phyloP scores from a whole-genome alignment of 2,329 filamentous ascomycete species.

The Colletotrichum sp. region DNA sequence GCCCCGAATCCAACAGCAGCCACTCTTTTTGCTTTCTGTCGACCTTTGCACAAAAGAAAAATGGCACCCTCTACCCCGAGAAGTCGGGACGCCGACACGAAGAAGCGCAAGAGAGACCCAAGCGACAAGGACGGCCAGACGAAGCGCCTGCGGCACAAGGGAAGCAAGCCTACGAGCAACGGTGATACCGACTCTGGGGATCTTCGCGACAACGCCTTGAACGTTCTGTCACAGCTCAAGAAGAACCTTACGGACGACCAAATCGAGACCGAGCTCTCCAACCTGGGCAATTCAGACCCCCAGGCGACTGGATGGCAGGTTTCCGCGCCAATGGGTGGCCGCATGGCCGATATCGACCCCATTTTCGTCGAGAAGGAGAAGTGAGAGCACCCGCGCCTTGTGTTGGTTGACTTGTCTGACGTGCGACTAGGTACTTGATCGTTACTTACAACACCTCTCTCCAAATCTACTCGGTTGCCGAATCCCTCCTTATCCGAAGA shows the following conservation, averaged over 20 bases:
- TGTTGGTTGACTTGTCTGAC: slow-evolving; percentile 28
- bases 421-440: slow-evolving; percentile 68
- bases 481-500: slow-evolving; percentile 79
- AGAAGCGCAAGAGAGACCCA: slow-evolving; percentile 53
- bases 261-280: slow-evolving; percentile 8
- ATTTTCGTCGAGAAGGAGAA: slow-evolving; percentile 66
- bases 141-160: slow-evolving; percentile 38
- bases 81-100: slow-evolving; percentile 40
- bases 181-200: slow-evolving; percentile 7
- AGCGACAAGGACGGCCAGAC: slow-evolving; percentile 45
- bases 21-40: neutral
- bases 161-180: slow-evolving; percentile 16
- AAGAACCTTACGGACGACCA: slow-evolving; percentile 14
- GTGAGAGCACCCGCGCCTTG: slow-evolving; percentile 42
- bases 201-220: slow-evolving; percentile 20
- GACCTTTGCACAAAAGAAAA: slow-evolving; percentile 32
- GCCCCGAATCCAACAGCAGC: neutral
- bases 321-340: slow-evolving; percentile 68
- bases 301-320: slow-evolving; percentile 57
- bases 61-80: slow-evolving; percentile 34
- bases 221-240: slow-evolving; percentile 16
- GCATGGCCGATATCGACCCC: slow-evolving; percentile 69
- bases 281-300: slow-evolving; percentile 10
- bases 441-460: slow-evolving; percentile 76
- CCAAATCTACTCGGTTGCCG: slow-evolving; percentile 80